These are phyloP conservation scores for Mycena chlorophos DNA, from an alignment of 768 basidiomycete genomes.

Conservation along the genomic window DNA sequence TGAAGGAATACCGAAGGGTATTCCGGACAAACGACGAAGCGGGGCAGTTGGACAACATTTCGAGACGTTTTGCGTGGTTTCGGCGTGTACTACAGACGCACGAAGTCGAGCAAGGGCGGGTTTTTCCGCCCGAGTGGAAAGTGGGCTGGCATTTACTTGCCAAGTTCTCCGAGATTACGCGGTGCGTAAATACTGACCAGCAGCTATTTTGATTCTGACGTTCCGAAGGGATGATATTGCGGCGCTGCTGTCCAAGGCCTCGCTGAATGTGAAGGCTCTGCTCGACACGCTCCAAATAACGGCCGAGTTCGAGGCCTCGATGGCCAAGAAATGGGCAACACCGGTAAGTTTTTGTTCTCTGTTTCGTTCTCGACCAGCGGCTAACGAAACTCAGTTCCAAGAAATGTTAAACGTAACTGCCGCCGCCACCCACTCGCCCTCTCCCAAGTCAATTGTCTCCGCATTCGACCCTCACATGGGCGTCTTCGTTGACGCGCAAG, in stretches of 20 bases:
- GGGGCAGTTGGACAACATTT: constrained; percentile 92
- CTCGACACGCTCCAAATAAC: constrained; percentile 87
- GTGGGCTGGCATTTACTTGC: constrained; percentile 79
- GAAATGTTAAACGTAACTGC: constrained; percentile 58
- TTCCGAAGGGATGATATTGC: constrained; percentile 76
- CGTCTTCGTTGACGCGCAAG: constrained; percentile 94
- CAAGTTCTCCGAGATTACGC: constrained; percentile 88
- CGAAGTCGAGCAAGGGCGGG: constrained; percentile 80
- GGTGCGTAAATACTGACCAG: constrained; percentile 49
- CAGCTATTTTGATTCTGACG: neutral
- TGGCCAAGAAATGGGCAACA: constrained; percentile 80
- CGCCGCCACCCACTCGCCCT: constrained; percentile 48
- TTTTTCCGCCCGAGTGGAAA: constrained; percentile 86
- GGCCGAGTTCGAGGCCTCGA: constrained; percentile 81
- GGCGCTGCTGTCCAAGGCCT: constrained; percentile 74
- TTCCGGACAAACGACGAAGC: constrained; percentile 93
- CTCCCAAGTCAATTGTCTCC: constrained; percentile 75
- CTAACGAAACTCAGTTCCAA: constrained; percentile 46
- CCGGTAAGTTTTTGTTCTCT: constrained; percentile 44
- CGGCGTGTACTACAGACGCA: constrained; percentile 79
- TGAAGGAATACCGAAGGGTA: constrained; percentile 95
- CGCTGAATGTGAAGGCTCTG: constrained; percentile 72
- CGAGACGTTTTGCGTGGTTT: constrained; percentile 95
- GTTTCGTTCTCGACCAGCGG: neutral
- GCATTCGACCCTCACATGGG: constrained; percentile 91